Conservation (phyloP, 2,329 filamentous ascomycete genomes). For the Ascomycota sp. region DNA sequence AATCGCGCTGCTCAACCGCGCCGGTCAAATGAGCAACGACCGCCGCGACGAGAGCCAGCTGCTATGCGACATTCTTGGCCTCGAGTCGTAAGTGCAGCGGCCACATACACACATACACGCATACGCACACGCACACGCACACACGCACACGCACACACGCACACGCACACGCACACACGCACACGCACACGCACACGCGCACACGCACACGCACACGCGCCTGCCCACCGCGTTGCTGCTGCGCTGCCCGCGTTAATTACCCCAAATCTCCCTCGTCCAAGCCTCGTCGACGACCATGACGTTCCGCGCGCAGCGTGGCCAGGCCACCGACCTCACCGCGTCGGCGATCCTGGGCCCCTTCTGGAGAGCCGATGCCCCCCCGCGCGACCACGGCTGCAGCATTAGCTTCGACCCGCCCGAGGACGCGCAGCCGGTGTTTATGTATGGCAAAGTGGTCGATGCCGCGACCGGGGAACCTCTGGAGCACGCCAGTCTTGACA, state of each 20-base stretch:
- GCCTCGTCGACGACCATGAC: conserved; percentile 61
- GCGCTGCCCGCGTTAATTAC: too few species aligned
- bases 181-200: too few species aligned
- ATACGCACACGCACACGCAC: too few species aligned
- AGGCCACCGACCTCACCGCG: conserved; percentile 32
- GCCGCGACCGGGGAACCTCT: conserved; percentile 41
- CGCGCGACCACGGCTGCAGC: conserved; percentile 43
- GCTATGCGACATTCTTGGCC: conserved; percentile 48
- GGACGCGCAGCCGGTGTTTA: conserved; percentile 30
- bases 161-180: too few species aligned
- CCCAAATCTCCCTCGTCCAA: conserved; percentile 3
- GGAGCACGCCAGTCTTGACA: conserved; percentile 42
- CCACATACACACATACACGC: too few species aligned
- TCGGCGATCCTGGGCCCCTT: conserved; percentile 71
- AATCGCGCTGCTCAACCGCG: conserved; percentile 34
- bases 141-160: too few species aligned
- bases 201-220: too few species aligned
- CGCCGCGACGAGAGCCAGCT: conserved; percentile 54
- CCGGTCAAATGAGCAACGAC: conserved; percentile 45
- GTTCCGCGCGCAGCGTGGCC: conserved; percentile 29
- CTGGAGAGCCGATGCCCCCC: conserved; percentile 52
- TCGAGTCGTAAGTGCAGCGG: conserved; percentile 33
- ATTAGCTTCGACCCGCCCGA: conserved; percentile 33
- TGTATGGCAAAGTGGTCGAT: conserved; percentile 38
- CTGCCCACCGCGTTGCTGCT: too few species aligned